These are phyloP conservation scores for Apostasia ramifera DNA, from an alignment of 106 monocot species.

Conservation along the genomic window DNA sequence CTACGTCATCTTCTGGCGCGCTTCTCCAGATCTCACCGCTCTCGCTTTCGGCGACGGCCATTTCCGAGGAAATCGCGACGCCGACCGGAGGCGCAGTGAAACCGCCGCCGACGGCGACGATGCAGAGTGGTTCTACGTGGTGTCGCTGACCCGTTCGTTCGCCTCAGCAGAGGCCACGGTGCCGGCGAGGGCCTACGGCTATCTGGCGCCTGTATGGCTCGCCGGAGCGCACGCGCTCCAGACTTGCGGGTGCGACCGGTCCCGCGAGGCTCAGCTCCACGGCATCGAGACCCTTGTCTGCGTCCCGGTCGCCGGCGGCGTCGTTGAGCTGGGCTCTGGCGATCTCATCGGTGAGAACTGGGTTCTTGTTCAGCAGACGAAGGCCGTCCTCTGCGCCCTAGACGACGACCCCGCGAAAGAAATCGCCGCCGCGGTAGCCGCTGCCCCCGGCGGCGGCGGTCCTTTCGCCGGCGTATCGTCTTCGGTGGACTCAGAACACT, in stretches of 20 bases:
- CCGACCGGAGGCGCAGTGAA: not conserved
- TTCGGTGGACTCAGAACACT: not conserved
- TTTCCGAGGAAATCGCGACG: conserved; percentile 29
- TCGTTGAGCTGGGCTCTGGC: conserved; percentile 38
- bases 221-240: conserved; percentile 20
- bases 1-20: conserved; percentile 61
- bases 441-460: too few species aligned
- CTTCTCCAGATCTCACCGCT: conserved; percentile 10
- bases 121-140: conserved; percentile 59
- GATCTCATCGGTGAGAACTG: not conserved
- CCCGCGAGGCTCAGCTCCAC: conserved; percentile 37
- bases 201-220: conserved; percentile 29
- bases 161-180: conserved; percentile 13
- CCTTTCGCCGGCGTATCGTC: not conserved
- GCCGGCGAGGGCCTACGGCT: conserved; percentile 31
- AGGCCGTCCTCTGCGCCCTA: not conserved
- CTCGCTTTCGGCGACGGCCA: conserved; percentile 32
- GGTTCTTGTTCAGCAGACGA: not conserved
- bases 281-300: conserved; percentile 44
- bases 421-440: not conserved
- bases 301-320: conserved; percentile 29
- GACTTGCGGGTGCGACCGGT: conserved; percentile 26
- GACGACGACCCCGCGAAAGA: not conserved
- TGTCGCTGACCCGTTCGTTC: conserved; percentile 38
- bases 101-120: conserved; percentile 16